These are phyloP conservation scores for Fusarium marasasianum DNA, from an alignment of 2,329 filamentous ascomycete genomes.

Conservation along the genomic window DNA sequence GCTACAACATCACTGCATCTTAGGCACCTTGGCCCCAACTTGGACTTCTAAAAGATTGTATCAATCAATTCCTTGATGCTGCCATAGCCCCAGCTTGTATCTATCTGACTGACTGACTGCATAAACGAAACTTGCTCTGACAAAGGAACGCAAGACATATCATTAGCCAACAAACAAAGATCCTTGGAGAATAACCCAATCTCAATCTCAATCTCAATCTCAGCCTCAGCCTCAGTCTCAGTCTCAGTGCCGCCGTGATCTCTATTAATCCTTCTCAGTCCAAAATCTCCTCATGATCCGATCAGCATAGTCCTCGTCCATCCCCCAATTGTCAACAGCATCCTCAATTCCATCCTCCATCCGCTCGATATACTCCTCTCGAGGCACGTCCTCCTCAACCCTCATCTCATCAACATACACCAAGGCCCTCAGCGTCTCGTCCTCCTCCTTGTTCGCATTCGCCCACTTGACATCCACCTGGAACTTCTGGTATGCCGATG, in stretches of 20 bases:
- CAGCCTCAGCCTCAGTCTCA: too few relatives aligned
- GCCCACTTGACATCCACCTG: constrained; percentile 48
- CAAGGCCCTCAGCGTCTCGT: constrained; percentile 53
- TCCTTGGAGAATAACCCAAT: neutral
- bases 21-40: neutral
- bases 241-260: neutral
- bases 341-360: constrained; percentile 73
- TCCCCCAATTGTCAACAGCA: constrained; percentile 60
- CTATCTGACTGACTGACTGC: neutral
- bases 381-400: constrained; percentile 52
- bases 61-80: neutral
- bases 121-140: neutral
- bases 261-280: constrained; percentile 18
- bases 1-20: neutral
- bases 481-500: constrained; percentile 66
- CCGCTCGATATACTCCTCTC: constrained; percentile 67
- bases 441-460: constrained; percentile 33
- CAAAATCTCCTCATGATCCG: constrained; percentile 61
- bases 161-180: neutral
- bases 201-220: too few relatives aligned
- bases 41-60: neutral
- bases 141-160: neutral
- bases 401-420: constrained; percentile 67
- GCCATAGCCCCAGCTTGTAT: neutral
- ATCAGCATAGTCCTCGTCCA: constrained; percentile 65